Percentiles rank a stretch among this genome's conserved stretches.
Evolutionary conservation across 495 filamentous ascomycete species (phyloP).

Genomic region (Saxispiralis lemnorum): DNA sequence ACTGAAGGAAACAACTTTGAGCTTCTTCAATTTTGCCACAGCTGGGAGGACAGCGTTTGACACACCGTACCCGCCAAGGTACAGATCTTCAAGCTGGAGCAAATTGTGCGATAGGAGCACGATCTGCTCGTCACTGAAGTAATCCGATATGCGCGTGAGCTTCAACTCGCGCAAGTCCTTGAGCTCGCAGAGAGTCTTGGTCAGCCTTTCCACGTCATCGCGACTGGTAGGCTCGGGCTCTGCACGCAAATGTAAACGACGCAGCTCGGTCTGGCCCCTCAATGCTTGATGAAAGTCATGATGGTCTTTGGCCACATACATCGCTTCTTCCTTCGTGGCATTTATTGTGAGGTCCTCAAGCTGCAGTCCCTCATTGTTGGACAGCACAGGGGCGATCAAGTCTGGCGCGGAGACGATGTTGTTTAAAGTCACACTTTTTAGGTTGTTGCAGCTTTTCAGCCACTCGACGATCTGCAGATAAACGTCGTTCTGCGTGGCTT

Average conservation of each 20-base stretch:
- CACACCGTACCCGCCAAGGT: constrained; percentile 36
- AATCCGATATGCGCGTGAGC: constrained; percentile 35
- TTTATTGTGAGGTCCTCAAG: constrained; percentile 32
- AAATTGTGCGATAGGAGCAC: constrained; percentile 32
- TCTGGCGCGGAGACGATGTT: constrained; percentile 32
- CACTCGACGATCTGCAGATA: constrained; percentile 36
- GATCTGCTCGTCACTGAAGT: constrained; percentile 35
- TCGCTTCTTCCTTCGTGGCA: constrained; percentile 8
- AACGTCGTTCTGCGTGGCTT: constrained; percentile 29
- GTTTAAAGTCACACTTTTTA: constrained; percentile 34
- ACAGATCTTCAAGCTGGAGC: constrained; percentile 36
- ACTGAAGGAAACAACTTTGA: constrained; percentile 21
- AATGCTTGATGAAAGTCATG: constrained; percentile 37
- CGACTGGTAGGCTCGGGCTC: constrained; percentile 30
- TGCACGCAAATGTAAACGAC: constrained; percentile 31
- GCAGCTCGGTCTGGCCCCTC: constrained; percentile 29
- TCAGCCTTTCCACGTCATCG: constrained; percentile 32
- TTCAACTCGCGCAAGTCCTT: constrained; percentile 33
- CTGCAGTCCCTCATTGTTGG: constrained; percentile 29
- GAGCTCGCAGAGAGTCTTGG: constrained; percentile 31
- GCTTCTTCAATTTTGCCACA: constrained; percentile 17
- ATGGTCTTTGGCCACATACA: constrained; percentile 29
- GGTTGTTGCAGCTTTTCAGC: constrained; percentile 36
- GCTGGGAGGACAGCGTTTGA: constrained; percentile 33
- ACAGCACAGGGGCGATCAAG: constrained; percentile 36